phyloP scores from a whole-genome alignment of 1,284 basidiomycete species.

The Trichosporon sp. region DNA sequence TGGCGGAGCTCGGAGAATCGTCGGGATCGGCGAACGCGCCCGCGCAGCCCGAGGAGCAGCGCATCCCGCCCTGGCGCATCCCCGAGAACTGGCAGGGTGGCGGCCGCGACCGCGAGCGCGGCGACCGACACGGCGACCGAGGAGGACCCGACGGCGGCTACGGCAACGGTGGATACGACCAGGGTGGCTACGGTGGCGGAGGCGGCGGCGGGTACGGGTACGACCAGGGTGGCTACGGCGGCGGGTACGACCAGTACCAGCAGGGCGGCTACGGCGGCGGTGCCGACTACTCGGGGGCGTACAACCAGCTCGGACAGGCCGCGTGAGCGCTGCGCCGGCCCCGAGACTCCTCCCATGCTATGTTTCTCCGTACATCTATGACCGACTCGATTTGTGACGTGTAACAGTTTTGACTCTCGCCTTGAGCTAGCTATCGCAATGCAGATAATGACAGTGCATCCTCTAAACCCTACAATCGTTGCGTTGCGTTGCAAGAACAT shows the following conservation, averaged over 20 bases:
- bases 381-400: background rate
- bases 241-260: conserved; percentile 11
- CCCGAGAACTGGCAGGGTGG: conserved; percentile 52
- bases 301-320: conserved; percentile 10
- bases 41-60: conserved; percentile 29
- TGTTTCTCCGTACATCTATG: background rate
- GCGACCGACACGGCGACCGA: conserved; percentile 16
- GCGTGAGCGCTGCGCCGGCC: background rate
- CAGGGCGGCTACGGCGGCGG: conserved; percentile 14
- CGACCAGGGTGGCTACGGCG: conserved; percentile 16
- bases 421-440: background rate
- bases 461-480: background rate
- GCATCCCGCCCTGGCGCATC: conserved; percentile 53
- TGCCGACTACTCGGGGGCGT: conserved; percentile 9
- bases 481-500: background rate
- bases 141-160: conserved; percentile 15
- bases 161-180: conserved; percentile 23
- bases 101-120: conserved; percentile 26
- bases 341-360: background rate
- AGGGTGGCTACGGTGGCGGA: conserved; percentile 21
- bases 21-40: conserved; percentile 43
- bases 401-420: background rate
- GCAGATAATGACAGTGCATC: conserved; percentile 1
- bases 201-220: conserved; percentile 19
- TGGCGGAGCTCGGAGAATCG: conserved; percentile 95